These are phyloP conservation scores for Chernovozyma aurita DNA, from an alignment of 1,139 yeast genomes.

Conservation along the genomic window DNA sequence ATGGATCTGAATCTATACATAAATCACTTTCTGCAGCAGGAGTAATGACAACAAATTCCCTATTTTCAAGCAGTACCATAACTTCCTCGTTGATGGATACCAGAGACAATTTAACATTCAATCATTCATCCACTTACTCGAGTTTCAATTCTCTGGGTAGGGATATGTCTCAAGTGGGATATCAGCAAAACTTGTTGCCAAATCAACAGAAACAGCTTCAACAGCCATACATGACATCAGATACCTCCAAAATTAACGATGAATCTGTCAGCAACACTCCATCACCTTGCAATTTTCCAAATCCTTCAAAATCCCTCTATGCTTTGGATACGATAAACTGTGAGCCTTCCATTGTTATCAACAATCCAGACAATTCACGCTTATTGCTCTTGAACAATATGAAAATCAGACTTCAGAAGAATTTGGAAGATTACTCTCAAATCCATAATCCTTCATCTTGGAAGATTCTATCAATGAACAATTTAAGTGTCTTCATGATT, in stretches of 20 bases:
- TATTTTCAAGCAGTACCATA: slow-evolving; percentile 29
- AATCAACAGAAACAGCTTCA: background rate
- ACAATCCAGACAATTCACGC: slow-evolving; percentile 20
- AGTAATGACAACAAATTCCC: slow-evolving; percentile 6
- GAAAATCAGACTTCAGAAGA: slow-evolving; percentile 38
- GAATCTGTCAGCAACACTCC: slow-evolving; percentile 1
- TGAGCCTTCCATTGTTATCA: slow-evolving; percentile 13
- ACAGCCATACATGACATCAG: background rate
- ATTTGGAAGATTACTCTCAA: slow-evolving; percentile 26
- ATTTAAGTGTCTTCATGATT: slow-evolving; percentile 25
- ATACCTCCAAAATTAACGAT: background rate
- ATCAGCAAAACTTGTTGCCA: slow-evolving; percentile 1
- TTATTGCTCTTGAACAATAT: slow-evolving; percentile 23
- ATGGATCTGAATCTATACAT: background rate
- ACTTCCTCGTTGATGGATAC: slow-evolving; percentile 35
- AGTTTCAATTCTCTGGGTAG: slow-evolving; percentile 22
- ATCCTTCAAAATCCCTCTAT: slow-evolving; percentile 6
- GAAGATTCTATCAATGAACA: slow-evolving; percentile 41
- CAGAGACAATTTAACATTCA: slow-evolving; percentile 1
- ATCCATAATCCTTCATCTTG: slow-evolving; percentile 38
- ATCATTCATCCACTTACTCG: slow-evolving; percentile 13
- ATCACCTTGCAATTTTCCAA: slow-evolving; percentile 4
- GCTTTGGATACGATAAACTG: slow-evolving; percentile 3
- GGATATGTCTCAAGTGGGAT: background rate
- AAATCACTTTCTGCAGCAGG: background rate